These are phyloP conservation scores for Ashbya aceris DNA, from an alignment of 1,139 yeast species.

Conservation along the genomic window DNA sequence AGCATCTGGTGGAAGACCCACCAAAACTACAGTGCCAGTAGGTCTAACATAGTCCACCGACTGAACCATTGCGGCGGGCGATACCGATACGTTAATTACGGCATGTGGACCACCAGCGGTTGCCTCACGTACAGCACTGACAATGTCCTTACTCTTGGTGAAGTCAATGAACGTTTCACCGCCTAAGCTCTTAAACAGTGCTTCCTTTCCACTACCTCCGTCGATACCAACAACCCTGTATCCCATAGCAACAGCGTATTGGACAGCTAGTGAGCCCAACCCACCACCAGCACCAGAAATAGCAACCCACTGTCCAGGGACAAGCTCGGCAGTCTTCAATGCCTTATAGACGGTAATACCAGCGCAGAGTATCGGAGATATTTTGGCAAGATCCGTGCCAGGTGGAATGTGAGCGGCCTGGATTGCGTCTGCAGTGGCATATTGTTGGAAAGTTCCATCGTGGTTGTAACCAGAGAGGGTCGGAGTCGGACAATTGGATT, in stretches of 20 bases:
- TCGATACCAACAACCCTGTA: conserved; percentile 52
- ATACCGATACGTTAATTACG: conserved; percentile 52
- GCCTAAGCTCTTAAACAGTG: conserved; percentile 43
- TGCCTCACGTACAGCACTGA: conserved; percentile 39
- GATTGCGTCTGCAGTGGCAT: conserved; percentile 58
- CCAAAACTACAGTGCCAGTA: conserved; percentile 52
- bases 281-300: conserved; percentile 64
- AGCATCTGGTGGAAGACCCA: conserved; percentile 57
- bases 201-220: conserved; percentile 52
- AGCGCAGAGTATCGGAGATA: conserved; percentile 58
- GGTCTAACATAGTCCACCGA: conserved; percentile 50
- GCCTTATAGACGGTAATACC: conserved; percentile 65
- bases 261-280: conserved; percentile 55
- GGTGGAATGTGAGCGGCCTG: conserved; percentile 55
- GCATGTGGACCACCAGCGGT: conserved; percentile 59
- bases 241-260: conserved; percentile 60
- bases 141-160: conserved; percentile 42
- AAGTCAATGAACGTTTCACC: conserved; percentile 52
- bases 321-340: conserved; percentile 47
- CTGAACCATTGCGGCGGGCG: conserved; percentile 48
- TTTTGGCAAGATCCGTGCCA: conserved; percentile 48
- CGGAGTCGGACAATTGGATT: conserved; percentile 51
- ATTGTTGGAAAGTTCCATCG: conserved; percentile 61
- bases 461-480: conserved; percentile 61
- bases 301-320: conserved; percentile 56